Evolutionary conservation across 768 basidiomycete genomes (phyloP).

Genomic region (Suillus subalutaceus): DNA sequence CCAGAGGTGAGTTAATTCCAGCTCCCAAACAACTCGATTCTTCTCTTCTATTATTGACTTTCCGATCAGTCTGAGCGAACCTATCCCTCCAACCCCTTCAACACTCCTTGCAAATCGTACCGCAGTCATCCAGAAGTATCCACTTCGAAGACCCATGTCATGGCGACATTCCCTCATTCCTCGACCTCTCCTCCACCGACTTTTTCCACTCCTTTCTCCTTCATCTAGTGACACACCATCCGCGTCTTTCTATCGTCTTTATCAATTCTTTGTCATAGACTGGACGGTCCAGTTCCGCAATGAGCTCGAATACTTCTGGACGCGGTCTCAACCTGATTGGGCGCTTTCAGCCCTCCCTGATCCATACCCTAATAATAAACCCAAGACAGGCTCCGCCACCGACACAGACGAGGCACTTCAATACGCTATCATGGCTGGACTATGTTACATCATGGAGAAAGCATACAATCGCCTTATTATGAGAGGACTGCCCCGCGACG

Average conservation of each 20-base stretch:
- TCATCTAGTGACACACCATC: conserved; percentile 24
- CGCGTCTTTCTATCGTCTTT: conserved; percentile 39
- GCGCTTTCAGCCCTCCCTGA: conserved; percentile 22
- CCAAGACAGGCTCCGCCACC: background rate
- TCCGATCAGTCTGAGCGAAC: background rate
- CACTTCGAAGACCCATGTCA: conserved; percentile 4
- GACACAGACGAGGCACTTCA: conserved; percentile 25
- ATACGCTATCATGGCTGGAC: conserved; percentile 30
- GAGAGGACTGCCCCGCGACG: conserved; percentile 35
- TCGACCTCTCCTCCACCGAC: background rate
- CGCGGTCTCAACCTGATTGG: conserved; percentile 1
- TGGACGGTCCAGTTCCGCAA: conserved; percentile 31
- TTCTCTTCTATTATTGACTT: background rate
- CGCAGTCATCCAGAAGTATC: background rate
- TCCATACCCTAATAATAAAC: conserved; percentile 6
- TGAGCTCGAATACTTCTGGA: conserved; percentile 38
- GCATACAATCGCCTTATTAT: conserved; percentile 34
- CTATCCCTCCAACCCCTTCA: conserved; percentile 10
- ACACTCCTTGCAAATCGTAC: conserved; percentile 10
- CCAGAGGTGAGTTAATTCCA: background rate
- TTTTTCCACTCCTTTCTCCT: conserved; percentile 9
- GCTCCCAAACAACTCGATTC: background rate
- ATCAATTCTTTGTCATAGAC: conserved; percentile 32
- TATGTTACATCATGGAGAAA: conserved; percentile 31
- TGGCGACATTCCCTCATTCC: conserved; percentile 5